These are phyloP conservation scores for Sclerotinia borealis DNA, from an alignment of 2,329 filamentous ascomycete genomes.

Conservation along the genomic window DNA sequence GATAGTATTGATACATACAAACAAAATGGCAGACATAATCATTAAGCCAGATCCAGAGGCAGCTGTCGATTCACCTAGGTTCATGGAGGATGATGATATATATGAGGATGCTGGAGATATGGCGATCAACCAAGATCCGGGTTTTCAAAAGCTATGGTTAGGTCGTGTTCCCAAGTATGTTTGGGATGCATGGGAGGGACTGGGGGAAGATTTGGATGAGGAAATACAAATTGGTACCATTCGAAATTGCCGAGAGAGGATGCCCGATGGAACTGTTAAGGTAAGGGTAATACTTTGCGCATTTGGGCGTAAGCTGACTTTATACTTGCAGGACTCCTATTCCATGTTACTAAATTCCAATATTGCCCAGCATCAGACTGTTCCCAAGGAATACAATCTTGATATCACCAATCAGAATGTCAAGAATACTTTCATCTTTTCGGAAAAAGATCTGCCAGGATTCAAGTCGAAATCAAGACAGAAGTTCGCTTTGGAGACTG, in stretches of 20 bases:
- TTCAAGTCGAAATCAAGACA: conserved; percentile 56
- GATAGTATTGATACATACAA: background rate
- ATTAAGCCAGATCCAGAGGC: conserved; percentile 47
- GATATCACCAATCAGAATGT: conserved; percentile 62
- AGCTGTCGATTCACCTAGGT: conserved; percentile 37
- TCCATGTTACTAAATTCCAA: conserved; percentile 64
- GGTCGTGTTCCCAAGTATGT: conserved; percentile 73
- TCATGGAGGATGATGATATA: conserved; percentile 56
- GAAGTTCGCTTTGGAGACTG: conserved; percentile 49
- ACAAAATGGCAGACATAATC: conserved; percentile 30
- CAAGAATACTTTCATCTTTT: conserved; percentile 85
- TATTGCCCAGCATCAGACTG: conserved; percentile 59
- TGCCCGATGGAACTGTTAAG: conserved; percentile 47
- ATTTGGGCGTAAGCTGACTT: conserved; percentile 13
- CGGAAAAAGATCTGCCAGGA: conserved; percentile 84
- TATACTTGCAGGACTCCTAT: conserved; percentile 37
- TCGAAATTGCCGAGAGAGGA: conserved; percentile 39
- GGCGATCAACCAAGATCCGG: conserved; percentile 43
- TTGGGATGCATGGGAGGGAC: conserved; percentile 70
- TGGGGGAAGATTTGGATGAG: conserved; percentile 62
- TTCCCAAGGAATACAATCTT: conserved; percentile 87
- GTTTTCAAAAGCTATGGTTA: conserved; percentile 53
- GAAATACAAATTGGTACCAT: conserved; percentile 78
- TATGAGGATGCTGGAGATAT: conserved; percentile 63
- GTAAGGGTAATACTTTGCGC: conserved; percentile 15